phyloP scores from a whole-genome alignment of 2,329 filamentous ascomycete genomes.

The Graphilbum ipis-grandicollis region DNA sequence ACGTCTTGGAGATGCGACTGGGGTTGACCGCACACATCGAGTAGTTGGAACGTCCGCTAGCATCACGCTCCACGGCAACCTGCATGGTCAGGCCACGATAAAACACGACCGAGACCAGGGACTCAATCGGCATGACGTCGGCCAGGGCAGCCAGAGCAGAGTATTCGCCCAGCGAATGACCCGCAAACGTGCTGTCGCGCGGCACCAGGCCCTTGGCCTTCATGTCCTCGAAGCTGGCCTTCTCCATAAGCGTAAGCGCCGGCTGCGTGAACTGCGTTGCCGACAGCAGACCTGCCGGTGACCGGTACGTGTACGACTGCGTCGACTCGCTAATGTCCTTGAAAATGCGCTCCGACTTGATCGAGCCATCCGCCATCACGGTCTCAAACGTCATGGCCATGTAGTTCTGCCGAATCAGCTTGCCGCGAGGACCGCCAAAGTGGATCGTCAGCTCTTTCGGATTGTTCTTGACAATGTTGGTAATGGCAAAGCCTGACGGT shows the following conservation, averaged over 20 bases:
- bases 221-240: constrained; percentile 99
- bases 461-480: constrained; percentile 98
- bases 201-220: constrained; percentile 90
- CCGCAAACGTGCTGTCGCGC: constrained; percentile 90
- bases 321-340: constrained; percentile 91
- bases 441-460: constrained; percentile 97
- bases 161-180: constrained; percentile 96
- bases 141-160: constrained; percentile 89
- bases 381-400: constrained; percentile 99
- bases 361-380: constrained; percentile 75
- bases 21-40: constrained; percentile 99
- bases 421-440: constrained; percentile 91
- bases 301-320: constrained; percentile 91
- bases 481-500: constrained; percentile 72
- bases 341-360: constrained; percentile 99
- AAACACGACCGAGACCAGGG: constrained; percentile 94
- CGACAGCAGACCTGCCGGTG: constrained; percentile 82
- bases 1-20: constrained; percentile 93
- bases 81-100: constrained; percentile 99
- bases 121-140: constrained; percentile 99
- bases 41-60: constrained; percentile 86
- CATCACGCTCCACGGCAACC: constrained; percentile 94
- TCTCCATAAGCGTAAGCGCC: constrained; percentile 96
- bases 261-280: constrained; percentile 98
- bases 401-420: constrained; percentile 96